Percentiles rank a stretch among this genome's conserved stretches.
Evolutionary conservation across 371 early-diverging fungal species (phyloP).

Genomic region (Circinella umbellata): DNA sequence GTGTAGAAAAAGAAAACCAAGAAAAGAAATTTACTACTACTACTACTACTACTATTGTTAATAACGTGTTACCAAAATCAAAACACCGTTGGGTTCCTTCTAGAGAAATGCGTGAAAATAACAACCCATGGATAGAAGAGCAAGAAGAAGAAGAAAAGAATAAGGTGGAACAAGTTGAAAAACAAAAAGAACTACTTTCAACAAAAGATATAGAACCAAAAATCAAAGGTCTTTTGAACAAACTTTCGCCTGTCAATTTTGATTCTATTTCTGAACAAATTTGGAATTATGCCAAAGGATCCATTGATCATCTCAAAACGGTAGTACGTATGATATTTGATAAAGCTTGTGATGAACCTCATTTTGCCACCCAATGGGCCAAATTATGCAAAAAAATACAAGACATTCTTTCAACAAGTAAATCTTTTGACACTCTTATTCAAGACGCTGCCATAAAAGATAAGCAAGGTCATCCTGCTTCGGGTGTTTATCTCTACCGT

Average conservation of each 20-base stretch:
- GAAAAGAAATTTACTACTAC: too few relatives aligned
- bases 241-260: constrained; percentile 94
- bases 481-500: constrained; percentile 84
- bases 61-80: too few relatives aligned
- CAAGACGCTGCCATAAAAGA: constrained; percentile 33
- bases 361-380: constrained; percentile 90
- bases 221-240: constrained; percentile 91
- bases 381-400: constrained; percentile 79
- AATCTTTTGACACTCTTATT: constrained; percentile 19
- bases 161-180: background rate
- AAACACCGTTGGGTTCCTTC: too few relatives aligned
- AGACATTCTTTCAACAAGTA: constrained; percentile 27
- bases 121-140: background rate
- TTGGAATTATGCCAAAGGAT: constrained; percentile 72
- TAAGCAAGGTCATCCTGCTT: constrained; percentile 46
- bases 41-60: too few relatives aligned
- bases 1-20: too few relatives aligned
- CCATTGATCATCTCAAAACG: constrained; percentile 39
- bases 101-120: background rate
- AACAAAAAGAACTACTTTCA: constrained; percentile 8
- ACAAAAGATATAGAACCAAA: constrained; percentile 61
- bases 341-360: constrained; percentile 94
- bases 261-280: constrained; percentile 86
- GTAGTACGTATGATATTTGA: constrained; percentile 88
- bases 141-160: background rate